These are phyloP conservation scores for Fusarium humuli DNA, from an alignment of 2,329 filamentous ascomycete genomes.

Conservation along the genomic window DNA sequence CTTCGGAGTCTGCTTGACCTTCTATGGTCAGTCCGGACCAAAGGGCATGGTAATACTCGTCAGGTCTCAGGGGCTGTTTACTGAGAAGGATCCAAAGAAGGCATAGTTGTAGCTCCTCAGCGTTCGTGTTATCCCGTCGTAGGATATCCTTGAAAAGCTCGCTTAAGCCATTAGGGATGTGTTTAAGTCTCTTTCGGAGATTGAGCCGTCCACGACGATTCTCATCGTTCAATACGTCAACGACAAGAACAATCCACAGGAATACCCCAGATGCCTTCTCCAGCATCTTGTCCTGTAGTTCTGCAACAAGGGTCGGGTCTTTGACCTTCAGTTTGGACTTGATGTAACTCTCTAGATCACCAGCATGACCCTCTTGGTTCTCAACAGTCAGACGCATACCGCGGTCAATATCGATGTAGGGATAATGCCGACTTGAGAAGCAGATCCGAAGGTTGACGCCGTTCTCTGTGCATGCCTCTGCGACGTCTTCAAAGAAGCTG, in stretches of 20 bases:
- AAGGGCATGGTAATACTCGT: conserved; percentile 57
- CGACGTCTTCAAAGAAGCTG: conserved; percentile 54
- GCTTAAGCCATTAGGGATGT: conserved; percentile 55
- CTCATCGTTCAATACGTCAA: conserved; percentile 54
- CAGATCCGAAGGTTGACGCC: conserved; percentile 50
- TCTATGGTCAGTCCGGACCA: not conserved
- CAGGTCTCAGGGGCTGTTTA: conserved; percentile 53
- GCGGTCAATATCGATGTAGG: conserved; percentile 51
- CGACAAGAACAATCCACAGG: conserved; percentile 57
- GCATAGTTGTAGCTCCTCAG: conserved; percentile 57
- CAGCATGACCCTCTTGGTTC: conserved; percentile 35
- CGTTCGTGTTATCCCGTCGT: conserved; percentile 57
- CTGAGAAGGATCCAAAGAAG: conserved; percentile 66
- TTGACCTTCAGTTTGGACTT: conserved; percentile 10
- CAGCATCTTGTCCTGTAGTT: conserved; percentile 43
- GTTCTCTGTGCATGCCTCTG: conserved; percentile 21
- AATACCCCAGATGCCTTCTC: conserved; percentile 57
- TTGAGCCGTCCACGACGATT: conserved; percentile 42
- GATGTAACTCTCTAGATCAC: conserved; percentile 46
- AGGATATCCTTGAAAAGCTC: conserved; percentile 65
- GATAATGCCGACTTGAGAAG: conserved; percentile 63
- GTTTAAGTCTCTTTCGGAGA: conserved; percentile 46
- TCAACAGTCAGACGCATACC: conserved; percentile 48
- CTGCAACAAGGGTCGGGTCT: accelerated
- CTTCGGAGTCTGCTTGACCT: accelerated